These are phyloP conservation scores for Ogataea henricii DNA, from an alignment of 805 yeast species.

Conservation along the genomic window DNA sequence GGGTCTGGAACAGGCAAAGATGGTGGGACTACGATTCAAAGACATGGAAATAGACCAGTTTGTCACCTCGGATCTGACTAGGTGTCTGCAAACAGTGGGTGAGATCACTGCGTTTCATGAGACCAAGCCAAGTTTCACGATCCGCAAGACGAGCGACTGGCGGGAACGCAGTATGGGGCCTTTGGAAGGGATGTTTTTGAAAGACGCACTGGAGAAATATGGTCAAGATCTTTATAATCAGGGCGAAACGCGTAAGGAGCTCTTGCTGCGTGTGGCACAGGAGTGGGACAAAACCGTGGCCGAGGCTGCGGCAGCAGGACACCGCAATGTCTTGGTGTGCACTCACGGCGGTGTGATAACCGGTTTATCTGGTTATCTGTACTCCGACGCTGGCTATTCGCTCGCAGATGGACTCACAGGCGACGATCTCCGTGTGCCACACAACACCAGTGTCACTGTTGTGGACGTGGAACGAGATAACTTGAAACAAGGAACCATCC, in stretches of 20 bases:
- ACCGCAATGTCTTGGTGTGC: slow-evolving; percentile 58
- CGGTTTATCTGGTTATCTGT: slow-evolving; percentile 53
- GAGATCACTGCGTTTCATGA: slow-evolving; percentile 39
- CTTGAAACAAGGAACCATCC: slow-evolving; percentile 45
- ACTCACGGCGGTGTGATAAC: slow-evolving; percentile 85
- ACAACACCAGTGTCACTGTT: slow-evolving; percentile 72
- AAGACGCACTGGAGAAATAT: slow-evolving; percentile 60
- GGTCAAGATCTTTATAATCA: slow-evolving; percentile 61
- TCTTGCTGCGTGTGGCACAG: slow-evolving; percentile 49
- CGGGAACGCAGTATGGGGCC: slow-evolving; percentile 81
- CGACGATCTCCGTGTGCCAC: slow-evolving; percentile 57
- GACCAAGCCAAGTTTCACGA: slow-evolving; percentile 19
- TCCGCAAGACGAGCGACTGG: slow-evolving; percentile 43
- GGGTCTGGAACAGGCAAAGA: slow-evolving; percentile 62
- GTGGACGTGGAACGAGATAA: slow-evolving; percentile 52
- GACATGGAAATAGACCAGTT: slow-evolving; percentile 46
- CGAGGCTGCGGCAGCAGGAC: slow-evolving; percentile 35
- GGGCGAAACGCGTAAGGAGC: slow-evolving; percentile 58
- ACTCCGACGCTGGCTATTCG: slow-evolving; percentile 39
- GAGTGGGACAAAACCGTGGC: slow-evolving; percentile 48
- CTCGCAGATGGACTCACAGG: slow-evolving; percentile 42
- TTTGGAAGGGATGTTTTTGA: slow-evolving; percentile 71
- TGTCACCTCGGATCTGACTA: slow-evolving; percentile 51
- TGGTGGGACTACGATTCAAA: slow-evolving; percentile 49
- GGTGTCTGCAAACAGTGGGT: slow-evolving; percentile 63